Conservation (phyloP, 805 yeast genomes). For the Saccharomycopsis malanga region DNA sequence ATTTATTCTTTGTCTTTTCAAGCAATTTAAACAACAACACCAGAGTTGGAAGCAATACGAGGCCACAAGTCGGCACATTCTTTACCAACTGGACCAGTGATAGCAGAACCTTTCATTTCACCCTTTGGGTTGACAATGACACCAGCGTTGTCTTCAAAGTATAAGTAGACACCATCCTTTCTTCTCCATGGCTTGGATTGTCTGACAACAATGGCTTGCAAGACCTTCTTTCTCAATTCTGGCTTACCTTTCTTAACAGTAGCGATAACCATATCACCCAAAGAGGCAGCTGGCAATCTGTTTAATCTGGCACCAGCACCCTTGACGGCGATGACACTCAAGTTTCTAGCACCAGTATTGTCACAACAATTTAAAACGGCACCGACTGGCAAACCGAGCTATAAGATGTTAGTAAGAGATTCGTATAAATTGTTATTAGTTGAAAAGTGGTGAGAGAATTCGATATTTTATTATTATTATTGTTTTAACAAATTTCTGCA, state of each 20-base stretch:
- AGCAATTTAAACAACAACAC: conserved; percentile 90
- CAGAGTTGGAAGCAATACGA: conserved; percentile 99
- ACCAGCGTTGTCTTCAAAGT: conserved; percentile 99
- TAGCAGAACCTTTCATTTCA: conserved; percentile 99
- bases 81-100: conserved; percentile 99
- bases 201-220: conserved; percentile 99
- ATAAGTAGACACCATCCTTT: conserved; percentile 98
- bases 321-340: conserved; percentile 97
- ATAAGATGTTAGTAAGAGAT: too few species aligned
- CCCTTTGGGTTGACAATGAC: conserved; percentile 99
- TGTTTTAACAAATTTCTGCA: too few species aligned
- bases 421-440: too few species aligned
- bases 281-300: conserved; percentile 99
- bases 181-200: conserved; percentile 99
- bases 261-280: conserved; percentile 99
- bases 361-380: conserved; percentile 99
- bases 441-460: too few species aligned
- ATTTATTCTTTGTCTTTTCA: background rate
- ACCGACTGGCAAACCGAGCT: conserved; percentile 99
- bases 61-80: conserved; percentile 99
- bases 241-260: conserved; percentile 99
- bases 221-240: conserved; percentile 99
- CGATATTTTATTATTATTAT: too few species aligned
- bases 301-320: conserved; percentile 99
- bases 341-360: conserved; percentile 99